Percentiles rank a stretch among this genome's conserved stretches.
phyloP scores from a whole-genome alignment of 1,139 yeast species.

The Yamadazyma spencermartinsiae region DNA sequence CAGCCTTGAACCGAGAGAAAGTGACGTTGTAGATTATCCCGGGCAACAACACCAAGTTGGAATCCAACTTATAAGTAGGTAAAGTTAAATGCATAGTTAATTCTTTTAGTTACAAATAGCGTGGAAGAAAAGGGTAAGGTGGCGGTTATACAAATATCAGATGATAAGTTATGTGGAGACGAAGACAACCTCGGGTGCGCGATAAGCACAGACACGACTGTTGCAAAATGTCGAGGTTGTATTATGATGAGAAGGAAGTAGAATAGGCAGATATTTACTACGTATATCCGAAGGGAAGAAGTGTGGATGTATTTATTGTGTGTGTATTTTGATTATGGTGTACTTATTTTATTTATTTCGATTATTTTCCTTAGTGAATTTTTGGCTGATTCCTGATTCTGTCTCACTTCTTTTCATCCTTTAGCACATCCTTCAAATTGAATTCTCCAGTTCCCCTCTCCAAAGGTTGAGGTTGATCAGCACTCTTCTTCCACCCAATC shows the following conservation, averaged over 20 bases:
- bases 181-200: not conserved
- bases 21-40: constrained; percentile 61
- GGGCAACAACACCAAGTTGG: constrained; percentile 55
- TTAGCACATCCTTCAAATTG: constrained; percentile 62
- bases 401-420: constrained; percentile 5
- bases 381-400: too few relatives aligned
- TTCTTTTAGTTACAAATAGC: not conserved
- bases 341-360: too few relatives aligned
- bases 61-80: constrained; percentile 45
- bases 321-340: too few relatives aligned
- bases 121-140: not conserved
- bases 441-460: constrained; percentile 71
- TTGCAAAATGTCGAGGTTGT: not conserved
- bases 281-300: too few relatives aligned
- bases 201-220: not conserved
- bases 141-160: not conserved
- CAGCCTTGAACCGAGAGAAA: constrained; percentile 49
- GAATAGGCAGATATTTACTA: too few relatives aligned
- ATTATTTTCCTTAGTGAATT: too few relatives aligned
- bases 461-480: constrained; percentile 68
- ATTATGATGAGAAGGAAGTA: too few relatives aligned
- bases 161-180: too few relatives aligned
- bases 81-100: constrained; percentile 17
- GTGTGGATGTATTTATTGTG: not conserved
- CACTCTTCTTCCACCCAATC: constrained; percentile 88